A percentile compares a stretch with the other conserved stretches of the same genome.
phyloP scores from a whole-genome alignment of 176 grass and related monocot species.

The Zoysia pacifica region DNA sequence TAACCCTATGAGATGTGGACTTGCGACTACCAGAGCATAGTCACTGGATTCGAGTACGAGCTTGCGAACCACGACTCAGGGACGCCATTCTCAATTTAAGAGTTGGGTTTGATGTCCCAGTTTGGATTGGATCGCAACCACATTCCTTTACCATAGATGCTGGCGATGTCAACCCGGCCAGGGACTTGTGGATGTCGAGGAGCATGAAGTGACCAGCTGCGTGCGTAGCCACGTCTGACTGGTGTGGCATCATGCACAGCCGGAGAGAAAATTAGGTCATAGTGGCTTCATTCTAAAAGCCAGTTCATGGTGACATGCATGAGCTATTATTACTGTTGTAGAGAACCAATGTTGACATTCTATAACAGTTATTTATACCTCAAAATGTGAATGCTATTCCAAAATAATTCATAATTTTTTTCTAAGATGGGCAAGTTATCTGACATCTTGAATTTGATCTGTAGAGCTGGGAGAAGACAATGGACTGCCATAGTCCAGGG shows the following conservation, averaged over 20 bases:
- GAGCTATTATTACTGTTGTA: not conserved
- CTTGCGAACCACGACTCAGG: no score
- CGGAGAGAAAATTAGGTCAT: not conserved
- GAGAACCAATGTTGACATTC: not conserved
- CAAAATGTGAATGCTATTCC: not conserved
- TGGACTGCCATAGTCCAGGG: constrained; percentile 94
- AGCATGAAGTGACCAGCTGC: no score
- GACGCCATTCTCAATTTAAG: no score
- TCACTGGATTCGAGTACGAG: no score
- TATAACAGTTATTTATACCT: constrained; percentile 1
- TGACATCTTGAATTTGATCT: constrained; percentile 31
- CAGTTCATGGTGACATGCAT: not conserved
- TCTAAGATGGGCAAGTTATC: constrained; percentile 11
- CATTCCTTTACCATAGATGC: no score
- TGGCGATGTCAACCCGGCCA: no score
- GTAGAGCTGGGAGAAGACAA: constrained; percentile 97
- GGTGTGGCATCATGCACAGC: no score
- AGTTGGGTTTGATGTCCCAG: no score
- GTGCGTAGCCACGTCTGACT: no score
- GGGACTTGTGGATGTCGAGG: no score
- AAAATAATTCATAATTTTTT: not conserved
- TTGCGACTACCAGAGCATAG: not conserved
- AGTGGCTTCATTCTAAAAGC: not conserved
- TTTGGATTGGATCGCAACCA: no score
- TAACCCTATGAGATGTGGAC: not conserved